Evolutionary conservation across 306 rosid species (phyloP).

Genomic region (Cucurbita ficifolia): DNA sequence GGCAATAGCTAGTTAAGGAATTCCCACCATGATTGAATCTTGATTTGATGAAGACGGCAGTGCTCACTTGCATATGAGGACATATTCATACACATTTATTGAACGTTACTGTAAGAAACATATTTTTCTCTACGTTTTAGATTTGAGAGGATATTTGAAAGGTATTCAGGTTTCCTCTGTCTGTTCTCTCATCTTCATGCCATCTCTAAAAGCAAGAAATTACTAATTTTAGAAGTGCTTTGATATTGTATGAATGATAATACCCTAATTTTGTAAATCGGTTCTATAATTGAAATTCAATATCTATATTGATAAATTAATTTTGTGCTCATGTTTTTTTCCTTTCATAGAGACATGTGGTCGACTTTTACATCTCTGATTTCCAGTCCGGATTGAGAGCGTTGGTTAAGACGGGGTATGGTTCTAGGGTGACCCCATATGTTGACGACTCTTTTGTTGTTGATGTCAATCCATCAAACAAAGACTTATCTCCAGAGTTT

Average conservation of each 20-base stretch:
- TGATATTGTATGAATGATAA: not conserved
- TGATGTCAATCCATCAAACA: conserved; percentile 53
- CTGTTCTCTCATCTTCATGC: not conserved
- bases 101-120: not conserved
- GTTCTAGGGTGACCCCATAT: conserved; percentile 84
- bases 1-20: not conserved
- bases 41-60: not conserved
- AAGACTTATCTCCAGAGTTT: conserved; percentile 69
- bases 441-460: conserved; percentile 63
- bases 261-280: not conserved
- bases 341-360: conserved; percentile 67
- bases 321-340: not conserved
- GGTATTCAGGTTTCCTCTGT: not conserved
- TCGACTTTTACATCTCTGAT: conserved; percentile 97
- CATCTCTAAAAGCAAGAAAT: not conserved
- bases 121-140: not conserved
- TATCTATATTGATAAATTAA: not conserved
- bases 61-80: not conserved
- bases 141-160: not conserved
- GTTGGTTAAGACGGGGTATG: conserved; percentile 84
- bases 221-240: not conserved
- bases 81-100: not conserved
- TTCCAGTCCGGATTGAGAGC: conserved; percentile 99
- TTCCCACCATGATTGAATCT: not conserved
- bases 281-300: not conserved